Evolutionary conservation across 805 yeast species (phyloP).

Genomic region (Ogataea methylovora): DNA sequence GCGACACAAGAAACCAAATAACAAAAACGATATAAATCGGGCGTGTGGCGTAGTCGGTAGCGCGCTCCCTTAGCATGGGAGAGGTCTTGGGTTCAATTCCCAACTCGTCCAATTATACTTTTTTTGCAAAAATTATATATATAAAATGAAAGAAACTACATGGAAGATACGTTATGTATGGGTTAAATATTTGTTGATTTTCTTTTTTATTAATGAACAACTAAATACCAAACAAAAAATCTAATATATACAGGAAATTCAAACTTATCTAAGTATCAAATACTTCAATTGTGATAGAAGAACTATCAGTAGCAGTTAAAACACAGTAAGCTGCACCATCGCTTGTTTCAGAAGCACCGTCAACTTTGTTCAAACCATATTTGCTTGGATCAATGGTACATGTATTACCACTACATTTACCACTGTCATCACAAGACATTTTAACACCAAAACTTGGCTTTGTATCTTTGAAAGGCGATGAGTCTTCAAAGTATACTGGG

Average conservation of each 20-base stretch:
- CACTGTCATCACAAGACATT: conserved; percentile 63
- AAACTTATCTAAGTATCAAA: conserved; percentile 30
- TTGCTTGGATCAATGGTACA: conserved; percentile 76
- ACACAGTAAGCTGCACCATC: conserved; percentile 74
- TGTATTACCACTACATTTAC: conserved; percentile 66
- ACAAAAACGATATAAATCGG: too few species aligned
- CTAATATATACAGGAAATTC: not conserved
- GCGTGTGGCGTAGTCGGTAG: conserved; percentile 71
- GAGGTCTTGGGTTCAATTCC: conserved; percentile 66
- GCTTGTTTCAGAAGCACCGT: conserved; percentile 31
- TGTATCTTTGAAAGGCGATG: conserved; percentile 42
- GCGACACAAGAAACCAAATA: too few species aligned
- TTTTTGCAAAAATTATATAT: not conserved
- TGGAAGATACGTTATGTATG: not conserved
- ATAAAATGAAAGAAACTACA: not conserved
- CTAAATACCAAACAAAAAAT: not conserved
- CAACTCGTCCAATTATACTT: conserved; percentile 44
- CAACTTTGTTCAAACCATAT: conserved; percentile 46
- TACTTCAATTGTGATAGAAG: conserved; percentile 67
- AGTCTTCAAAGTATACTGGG: conserved; percentile 66
- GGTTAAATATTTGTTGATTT: not conserved
- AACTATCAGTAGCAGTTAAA: conserved; percentile 60
- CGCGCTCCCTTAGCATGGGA: conserved; percentile 67
- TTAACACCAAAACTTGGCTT: conserved; percentile 66
- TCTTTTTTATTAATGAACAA: not conserved